Evolutionary conservation across 352 stramenopile species (phyloP).

Genomic region (Phytophthora tentaculata): DNA sequence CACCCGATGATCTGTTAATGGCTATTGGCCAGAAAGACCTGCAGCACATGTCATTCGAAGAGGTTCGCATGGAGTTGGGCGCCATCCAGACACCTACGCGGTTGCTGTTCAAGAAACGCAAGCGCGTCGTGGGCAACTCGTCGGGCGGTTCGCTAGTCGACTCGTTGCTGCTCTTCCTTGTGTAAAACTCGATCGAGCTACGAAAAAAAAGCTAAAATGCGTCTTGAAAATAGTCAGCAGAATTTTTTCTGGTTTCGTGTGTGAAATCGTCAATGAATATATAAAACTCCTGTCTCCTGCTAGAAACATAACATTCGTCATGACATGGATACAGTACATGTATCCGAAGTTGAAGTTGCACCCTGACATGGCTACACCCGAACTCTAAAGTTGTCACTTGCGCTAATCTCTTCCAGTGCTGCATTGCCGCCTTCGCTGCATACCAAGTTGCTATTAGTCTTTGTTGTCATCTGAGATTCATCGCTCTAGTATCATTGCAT

Average conservation of each 20-base stretch:
- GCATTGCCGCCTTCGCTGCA: too few species aligned
- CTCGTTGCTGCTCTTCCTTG: conserved; percentile 71
- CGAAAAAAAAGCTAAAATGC: background rate
- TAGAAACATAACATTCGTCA: too few species aligned
- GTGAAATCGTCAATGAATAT: conserved; percentile 26
- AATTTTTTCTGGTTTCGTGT: conserved; percentile 3
- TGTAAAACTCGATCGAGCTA: conserved; percentile 37
- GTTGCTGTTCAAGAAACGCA: conserved; percentile 74
- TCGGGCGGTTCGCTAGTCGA: conserved; percentile 57
- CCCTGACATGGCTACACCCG: background rate
- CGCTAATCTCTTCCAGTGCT: background rate
- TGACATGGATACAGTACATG: too few species aligned
- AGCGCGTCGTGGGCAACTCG: conserved; percentile 39
- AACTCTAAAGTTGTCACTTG: too few species aligned
- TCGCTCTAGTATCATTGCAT: background rate
- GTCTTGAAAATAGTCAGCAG: conserved; percentile 1
- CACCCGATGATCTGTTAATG: conserved; percentile 69
- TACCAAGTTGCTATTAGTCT: too few species aligned
- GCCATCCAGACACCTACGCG: conserved; percentile 52
- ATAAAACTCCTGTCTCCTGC: too few species aligned
- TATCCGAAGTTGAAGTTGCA: conserved; percentile 11
- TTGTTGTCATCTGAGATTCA: too few species aligned
- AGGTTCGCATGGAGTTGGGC: conserved; percentile 56
- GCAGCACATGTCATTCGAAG: conserved; percentile 66
- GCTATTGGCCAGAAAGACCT: conserved; percentile 70